Evolutionary conservation across 2,329 filamentous ascomycete genomes (phyloP), one percentile per base, ranked within the genome.

Genomic region (Colletotrichum costaricense): DNA sequence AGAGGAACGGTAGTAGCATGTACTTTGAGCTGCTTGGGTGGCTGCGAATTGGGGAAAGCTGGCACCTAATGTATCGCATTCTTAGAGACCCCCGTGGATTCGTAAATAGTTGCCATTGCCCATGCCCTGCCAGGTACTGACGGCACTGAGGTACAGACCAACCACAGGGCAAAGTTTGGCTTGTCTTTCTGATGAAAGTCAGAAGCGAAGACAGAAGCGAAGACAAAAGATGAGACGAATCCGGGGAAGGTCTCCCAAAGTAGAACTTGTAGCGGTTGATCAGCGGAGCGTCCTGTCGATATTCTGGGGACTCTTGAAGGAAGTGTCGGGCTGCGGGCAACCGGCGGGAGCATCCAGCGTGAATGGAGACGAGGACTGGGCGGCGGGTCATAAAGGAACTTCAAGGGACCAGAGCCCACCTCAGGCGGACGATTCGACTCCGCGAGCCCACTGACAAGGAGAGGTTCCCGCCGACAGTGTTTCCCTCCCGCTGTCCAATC

Each of bases 201-300:
- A 16, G 12, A 26, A 22, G 16, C 14, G 38, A 28, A 35, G n/a
- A 42, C 6, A 16, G 12, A 26, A 22, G 16, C 14, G 38, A 28
- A 35, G n/a, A 42, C 6, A 42, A 46, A 33, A 60, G 22, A 68
- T 57, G 22, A 56, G 42, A n/a, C 30, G 35, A 73, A 57, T 73
- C 70, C 70, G 70, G 70, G 70, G 56, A 70, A 70, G 49, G 16
- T 14, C n/a, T 24, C 59, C 60, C 49, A 33, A 73, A 65, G 30
- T 54, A 66, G 56, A 22, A 35, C 38, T 16, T 55, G 35, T 64
- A 56, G 60, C 12, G 38, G 71, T 57, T 73, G 71, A 73, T 73
- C 71, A 62, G 71, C 67, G 67, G 67, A 66, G 60, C 55, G 33
- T 68, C 65, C 42, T 24, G 64, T 58, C 57, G 38, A 57, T 68